Percentiles rank a stretch among this genome's conserved stretches.
phyloP scores from a whole-genome alignment of 495 filamentous ascomycete genomes.

The Coniosporium apollinis region DNA sequence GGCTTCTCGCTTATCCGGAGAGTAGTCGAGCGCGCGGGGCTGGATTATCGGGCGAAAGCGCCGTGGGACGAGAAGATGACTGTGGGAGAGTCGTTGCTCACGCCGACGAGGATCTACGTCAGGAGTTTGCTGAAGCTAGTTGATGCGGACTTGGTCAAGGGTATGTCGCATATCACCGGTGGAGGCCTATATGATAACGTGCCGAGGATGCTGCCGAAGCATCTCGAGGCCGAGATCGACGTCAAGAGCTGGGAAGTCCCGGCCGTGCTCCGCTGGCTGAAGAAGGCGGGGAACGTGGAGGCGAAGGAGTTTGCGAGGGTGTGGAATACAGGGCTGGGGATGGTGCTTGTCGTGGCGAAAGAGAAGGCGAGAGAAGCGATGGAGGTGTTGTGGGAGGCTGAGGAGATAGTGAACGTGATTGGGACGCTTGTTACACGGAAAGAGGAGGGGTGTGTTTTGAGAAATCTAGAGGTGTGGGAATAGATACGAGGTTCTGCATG shows the following conservation, averaged over 20 bases:
- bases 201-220: slow-evolving; percentile 69
- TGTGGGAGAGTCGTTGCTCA: slow-evolving; percentile 59
- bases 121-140: slow-evolving; percentile 31
- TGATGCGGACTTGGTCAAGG: slow-evolving; percentile 47
- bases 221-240: slow-evolving; percentile 63
- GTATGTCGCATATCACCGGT: slow-evolving; percentile 91
- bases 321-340: slow-evolving; percentile 91
- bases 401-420: slow-evolving; percentile 64
- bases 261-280: slow-evolving; percentile 70
- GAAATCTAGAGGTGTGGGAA: slow-evolving; percentile 57
- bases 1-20: slow-evolving; percentile 87
- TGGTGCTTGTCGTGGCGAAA: slow-evolving; percentile 64
- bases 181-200: slow-evolving; percentile 86
- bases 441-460: slow-evolving; percentile 50
- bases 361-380: slow-evolving; percentile 37
- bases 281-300: slow-evolving; percentile 53
- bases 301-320: slow-evolving; percentile 64
- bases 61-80: slow-evolving; percentile 47
- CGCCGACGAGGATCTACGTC: slow-evolving; percentile 30
- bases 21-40: slow-evolving; percentile 55
- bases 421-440: slow-evolving; percentile 44
- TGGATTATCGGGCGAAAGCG: slow-evolving; percentile 48
- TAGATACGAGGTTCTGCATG: too few relatives aligned
- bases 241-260: slow-evolving; percentile 54
- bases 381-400: slow-evolving; percentile 37